These are phyloP conservation scores for Cyberlindnera samutprakarnensis DNA, from an alignment of 805 yeast genomes.

Conservation along the genomic window DNA sequence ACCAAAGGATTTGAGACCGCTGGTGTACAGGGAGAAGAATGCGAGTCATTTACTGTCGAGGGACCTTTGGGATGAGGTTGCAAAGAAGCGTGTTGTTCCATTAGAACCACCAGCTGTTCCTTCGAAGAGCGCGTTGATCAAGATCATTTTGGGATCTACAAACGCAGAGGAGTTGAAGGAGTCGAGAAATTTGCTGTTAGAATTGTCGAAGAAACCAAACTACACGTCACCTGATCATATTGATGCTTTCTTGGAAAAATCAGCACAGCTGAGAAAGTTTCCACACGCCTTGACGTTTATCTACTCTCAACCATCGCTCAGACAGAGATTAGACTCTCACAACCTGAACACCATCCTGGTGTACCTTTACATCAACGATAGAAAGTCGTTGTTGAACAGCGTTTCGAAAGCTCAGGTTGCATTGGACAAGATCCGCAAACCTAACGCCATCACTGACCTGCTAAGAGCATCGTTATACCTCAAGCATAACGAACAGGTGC, in stretches of 20 bases:
- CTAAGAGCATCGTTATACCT: slow-evolving; percentile 13
- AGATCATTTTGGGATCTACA: slow-evolving; percentile 18
- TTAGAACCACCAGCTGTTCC: slow-evolving; percentile 25
- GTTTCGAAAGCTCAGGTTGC: slow-evolving; percentile 12
- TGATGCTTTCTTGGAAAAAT: slow-evolving; percentile 14
- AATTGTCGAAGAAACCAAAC: slow-evolving; percentile 15
- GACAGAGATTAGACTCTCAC: slow-evolving; percentile 5
- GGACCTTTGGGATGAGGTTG: slow-evolving; percentile 31
- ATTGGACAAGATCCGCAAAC: slow-evolving; percentile 3
- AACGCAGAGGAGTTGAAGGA: slow-evolving; percentile 14
- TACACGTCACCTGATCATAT: slow-evolving; percentile 16
- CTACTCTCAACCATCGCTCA: slow-evolving; percentile 12
- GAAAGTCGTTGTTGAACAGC: slow-evolving; percentile 9
- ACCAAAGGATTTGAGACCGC: slow-evolving; percentile 26
- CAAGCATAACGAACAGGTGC: slow-evolving; percentile 7
- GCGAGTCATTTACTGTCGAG: slow-evolving; percentile 29
- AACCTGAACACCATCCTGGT: slow-evolving; percentile 17
- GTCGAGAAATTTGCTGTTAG: slow-evolving; percentile 9
- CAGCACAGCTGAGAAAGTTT: slow-evolving; percentile 15
- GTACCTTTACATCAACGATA: slow-evolving; percentile 17
- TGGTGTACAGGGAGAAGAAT: slow-evolving; percentile 34
- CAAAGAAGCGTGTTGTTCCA: slow-evolving; percentile 27
- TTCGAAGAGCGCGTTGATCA: slow-evolving; percentile 19
- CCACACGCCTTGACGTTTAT: slow-evolving; percentile 18
- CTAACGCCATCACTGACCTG: slow-evolving; percentile 11